phyloP scores from a whole-genome alignment of 2,329 filamentous ascomycete genomes.

The Fusarium sp. region DNA sequence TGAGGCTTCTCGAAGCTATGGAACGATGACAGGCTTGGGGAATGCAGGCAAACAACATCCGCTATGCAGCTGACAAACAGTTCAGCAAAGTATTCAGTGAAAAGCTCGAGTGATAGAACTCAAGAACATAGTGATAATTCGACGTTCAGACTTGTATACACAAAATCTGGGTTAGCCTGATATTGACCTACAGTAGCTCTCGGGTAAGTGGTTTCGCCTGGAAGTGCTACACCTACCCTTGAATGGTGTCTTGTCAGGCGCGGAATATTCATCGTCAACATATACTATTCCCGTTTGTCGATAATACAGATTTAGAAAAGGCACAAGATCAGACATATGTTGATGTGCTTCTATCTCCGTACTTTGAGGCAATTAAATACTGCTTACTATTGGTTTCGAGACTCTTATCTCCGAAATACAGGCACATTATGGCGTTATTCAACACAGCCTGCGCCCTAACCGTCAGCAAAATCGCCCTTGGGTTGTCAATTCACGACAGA shows the following conservation, averaged over 20 bases:
- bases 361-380: background rate
- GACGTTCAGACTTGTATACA: no score
- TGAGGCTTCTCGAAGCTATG: no score
- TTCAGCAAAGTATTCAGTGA: no score
- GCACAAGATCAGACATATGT: background rate
- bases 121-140: no score
- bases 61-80: no score
- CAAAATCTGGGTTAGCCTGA: no score
- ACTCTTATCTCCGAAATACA: background rate
- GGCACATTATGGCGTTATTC: background rate
- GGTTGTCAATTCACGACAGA: background rate
- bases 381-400: background rate
- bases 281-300: no score
- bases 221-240: background rate
- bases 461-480: conserved; percentile 1
- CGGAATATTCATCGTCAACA: background rate
- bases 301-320: background rate
- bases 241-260: background rate
- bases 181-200: background rate
- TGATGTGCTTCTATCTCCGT: background rate
- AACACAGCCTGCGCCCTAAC: conserved; percentile 15
- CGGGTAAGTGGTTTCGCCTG: conserved; percentile 1
- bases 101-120: no score
- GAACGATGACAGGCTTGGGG: no score
- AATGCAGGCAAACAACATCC: no score